phyloP scores from a whole-genome alignment of 208 protist genomes.

The Entamoeba histolytica region DNA sequence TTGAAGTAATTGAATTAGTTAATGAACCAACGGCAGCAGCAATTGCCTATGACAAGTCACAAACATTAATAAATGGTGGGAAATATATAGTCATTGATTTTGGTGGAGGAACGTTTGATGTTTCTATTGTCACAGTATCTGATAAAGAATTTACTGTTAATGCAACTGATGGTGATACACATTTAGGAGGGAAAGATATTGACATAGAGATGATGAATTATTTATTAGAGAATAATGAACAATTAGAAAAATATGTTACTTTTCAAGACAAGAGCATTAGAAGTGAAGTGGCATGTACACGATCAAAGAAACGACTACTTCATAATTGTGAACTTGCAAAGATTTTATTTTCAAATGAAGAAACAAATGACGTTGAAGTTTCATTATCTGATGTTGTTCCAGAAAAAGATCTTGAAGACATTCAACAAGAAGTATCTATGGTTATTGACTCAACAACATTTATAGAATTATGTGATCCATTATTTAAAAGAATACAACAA shows the following conservation, averaged over 20 bases:
- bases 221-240: constrained; percentile 47
- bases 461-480: neutral
- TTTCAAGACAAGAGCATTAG: neutral
- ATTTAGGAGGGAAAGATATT: constrained; percentile 83
- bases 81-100: constrained; percentile 17
- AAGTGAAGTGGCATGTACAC: neutral
- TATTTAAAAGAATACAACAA: neutral
- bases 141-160: constrained; percentile 91
- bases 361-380: neutral
- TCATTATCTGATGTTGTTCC: neutral
- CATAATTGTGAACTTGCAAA: neutral
- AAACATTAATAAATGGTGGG: neutral
- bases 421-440: neutral
- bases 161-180: constrained; percentile 73
- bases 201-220: constrained; percentile 79
- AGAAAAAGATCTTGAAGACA: neutral
- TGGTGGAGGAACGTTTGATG: constrained; percentile 87
- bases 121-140: constrained; percentile 89
- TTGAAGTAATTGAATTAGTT: neutral
- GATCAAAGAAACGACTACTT: neutral
- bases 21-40: constrained; percentile 2
- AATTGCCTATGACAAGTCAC: neutral
- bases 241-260: neutral
- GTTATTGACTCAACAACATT: too few relatives aligned
- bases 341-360: neutral